Percentiles rank a stretch among this genome's conserved stretches.
Evolutionary conservation across 768 basidiomycete genomes (phyloP).

Genomic region (Tephrocybe sp.): DNA sequence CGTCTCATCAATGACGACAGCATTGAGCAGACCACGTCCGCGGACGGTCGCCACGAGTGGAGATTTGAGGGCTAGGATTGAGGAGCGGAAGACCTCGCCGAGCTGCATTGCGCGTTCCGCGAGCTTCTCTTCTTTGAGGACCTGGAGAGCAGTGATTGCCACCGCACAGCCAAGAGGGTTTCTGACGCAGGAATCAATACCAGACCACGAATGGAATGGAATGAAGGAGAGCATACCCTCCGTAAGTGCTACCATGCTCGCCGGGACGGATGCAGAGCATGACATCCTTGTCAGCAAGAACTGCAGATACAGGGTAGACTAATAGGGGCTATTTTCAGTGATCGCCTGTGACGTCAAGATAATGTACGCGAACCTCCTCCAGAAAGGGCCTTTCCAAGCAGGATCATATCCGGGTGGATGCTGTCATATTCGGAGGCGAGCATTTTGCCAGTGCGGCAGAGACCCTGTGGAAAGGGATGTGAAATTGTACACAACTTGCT

Average conservation of each 20-base stretch:
- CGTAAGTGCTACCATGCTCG: slow-evolving; percentile 95
- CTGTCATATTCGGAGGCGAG: slow-evolving; percentile 86
- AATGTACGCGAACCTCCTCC: slow-evolving; percentile 71
- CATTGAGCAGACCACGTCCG: slow-evolving; percentile 88
- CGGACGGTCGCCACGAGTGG: slow-evolving; percentile 80
- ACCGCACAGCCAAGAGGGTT: slow-evolving; percentile 98
- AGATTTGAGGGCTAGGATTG: slow-evolving; percentile 57
- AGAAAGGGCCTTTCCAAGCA: slow-evolving; percentile 95
- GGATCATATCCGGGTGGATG: slow-evolving; percentile 87
- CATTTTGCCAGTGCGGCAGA: slow-evolving; percentile 93
- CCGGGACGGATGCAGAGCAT: slow-evolving; percentile 95
- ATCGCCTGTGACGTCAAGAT: slow-evolving; percentile 1
- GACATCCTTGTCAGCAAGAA: slow-evolving; percentile 86
- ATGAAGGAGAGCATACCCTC: slow-evolving; percentile 59
- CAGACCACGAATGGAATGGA: neutral
- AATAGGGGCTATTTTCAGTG: neutral
- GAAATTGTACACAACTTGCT: neutral
- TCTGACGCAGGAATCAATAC: slow-evolving; percentile 33
- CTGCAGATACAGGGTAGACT: slow-evolving; percentile 97
- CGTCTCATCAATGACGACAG: slow-evolving; percentile 87
- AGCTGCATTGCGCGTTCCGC: slow-evolving; percentile 76
- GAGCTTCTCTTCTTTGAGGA: slow-evolving; percentile 87
- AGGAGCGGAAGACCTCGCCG: slow-evolving; percentile 78
- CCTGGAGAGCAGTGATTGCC: slow-evolving; percentile 86
- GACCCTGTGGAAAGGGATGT: slow-evolving; percentile 49